phyloP scores from a whole-genome alignment of 371 early-diverging fungal genomes.

The Mortierella sp. region DNA sequence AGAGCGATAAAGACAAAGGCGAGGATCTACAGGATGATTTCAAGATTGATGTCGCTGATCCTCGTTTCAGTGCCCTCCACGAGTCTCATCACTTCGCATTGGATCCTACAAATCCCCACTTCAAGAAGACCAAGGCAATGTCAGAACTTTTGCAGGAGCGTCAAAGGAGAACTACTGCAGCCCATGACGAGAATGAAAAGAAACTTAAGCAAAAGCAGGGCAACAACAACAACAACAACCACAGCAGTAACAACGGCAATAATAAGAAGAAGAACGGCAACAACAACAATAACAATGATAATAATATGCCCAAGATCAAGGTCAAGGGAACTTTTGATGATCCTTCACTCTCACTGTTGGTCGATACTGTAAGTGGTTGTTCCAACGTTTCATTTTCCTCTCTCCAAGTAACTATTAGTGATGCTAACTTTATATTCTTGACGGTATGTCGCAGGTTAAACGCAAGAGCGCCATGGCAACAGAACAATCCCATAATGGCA shows the following conservation, averaged over 20 bases:
- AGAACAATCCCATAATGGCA: constrained; percentile 48
- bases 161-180: constrained; percentile 62
- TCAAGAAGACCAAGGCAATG: constrained; percentile 96
- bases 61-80: constrained; percentile 87
- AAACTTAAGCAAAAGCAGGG: constrained; percentile 27
- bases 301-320: constrained; percentile 20
- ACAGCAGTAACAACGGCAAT: constrained; percentile 15
- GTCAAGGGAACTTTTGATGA: constrained; percentile 51
- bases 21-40: constrained; percentile 84
- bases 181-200: constrained; percentile 43
- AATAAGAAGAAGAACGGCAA: constrained; percentile 20
- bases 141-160: constrained; percentile 80
- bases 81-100: constrained; percentile 93
- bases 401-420: not conserved
- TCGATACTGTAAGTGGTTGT: constrained; percentile 61
- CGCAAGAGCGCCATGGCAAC: constrained; percentile 68
- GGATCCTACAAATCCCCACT: constrained; percentile 95
- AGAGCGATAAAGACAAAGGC: constrained; percentile 60
- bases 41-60: constrained; percentile 85
- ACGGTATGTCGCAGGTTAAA: constrained; percentile 55
- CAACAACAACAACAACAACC: constrained; percentile 18
- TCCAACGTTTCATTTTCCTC: not conserved
- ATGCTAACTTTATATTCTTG: not conserved
- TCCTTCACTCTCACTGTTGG: constrained; percentile 62
- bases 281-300: constrained; percentile 28